These are phyloP conservation scores for Candida ponderosae DNA, from an alignment of 805 yeast genomes.

Conservation along the genomic window DNA sequence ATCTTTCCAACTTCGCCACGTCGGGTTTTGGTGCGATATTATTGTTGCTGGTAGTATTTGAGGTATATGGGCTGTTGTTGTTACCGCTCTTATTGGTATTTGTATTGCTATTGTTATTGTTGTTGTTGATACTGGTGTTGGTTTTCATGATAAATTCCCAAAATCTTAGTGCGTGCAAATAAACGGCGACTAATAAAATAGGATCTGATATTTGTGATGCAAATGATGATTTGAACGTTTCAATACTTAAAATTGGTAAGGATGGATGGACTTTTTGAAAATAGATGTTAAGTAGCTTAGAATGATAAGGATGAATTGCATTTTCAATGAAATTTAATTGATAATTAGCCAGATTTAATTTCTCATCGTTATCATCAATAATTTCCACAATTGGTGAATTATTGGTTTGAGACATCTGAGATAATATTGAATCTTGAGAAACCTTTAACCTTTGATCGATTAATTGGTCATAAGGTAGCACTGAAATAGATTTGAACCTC, in stretches of 20 bases:
- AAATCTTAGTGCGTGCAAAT: conserved; percentile 20
- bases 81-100: too few relatives aligned
- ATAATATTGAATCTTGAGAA: too few relatives aligned
- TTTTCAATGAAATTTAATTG: conserved; percentile 23
- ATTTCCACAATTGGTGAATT: conserved; percentile 16
- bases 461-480: not conserved
- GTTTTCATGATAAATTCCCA: too few relatives aligned
- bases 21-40: conserved; percentile 9
- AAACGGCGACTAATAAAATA: conserved; percentile 17
- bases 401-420: not conserved
- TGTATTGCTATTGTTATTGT: too few relatives aligned
- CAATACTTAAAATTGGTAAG: conserved; percentile 15
- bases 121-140: too few relatives aligned
- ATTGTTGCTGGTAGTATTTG: conserved; percentile 1
- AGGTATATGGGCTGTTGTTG: not conserved
- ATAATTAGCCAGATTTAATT: conserved; percentile 14
- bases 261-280: conserved; percentile 20
- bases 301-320: conserved; percentile 15
- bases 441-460: too few relatives aligned
- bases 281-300: conserved; percentile 15
- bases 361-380: conserved; percentile 18
- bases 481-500: not conserved
- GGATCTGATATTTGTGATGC: conserved; percentile 16
- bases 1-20: conserved; percentile 17
- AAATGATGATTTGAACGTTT: too few relatives aligned